A percentile compares a stretch with the other conserved stretches of the same genome.
Conservation (phyloP, 1,284 basidiomycete genomes). For the Tylopilus sp. region DNA sequence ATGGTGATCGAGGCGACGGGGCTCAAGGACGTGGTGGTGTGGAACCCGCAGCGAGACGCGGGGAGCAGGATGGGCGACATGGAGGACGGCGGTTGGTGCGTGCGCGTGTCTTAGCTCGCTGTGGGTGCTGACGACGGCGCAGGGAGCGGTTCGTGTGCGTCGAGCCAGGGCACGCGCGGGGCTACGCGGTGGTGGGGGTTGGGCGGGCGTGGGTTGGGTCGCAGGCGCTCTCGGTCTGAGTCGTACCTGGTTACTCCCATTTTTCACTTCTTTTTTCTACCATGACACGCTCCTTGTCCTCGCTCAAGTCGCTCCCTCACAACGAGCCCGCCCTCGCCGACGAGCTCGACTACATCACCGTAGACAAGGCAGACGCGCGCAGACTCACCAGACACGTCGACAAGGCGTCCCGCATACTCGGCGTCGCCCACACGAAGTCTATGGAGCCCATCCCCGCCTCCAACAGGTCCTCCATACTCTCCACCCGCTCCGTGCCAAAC, state of each 20-base stretch:
- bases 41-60: constrained; percentile 74
- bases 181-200: constrained; percentile 55
- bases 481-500: constrained; percentile 66
- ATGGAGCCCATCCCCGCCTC: constrained; percentile 80
- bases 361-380: constrained; percentile 23
- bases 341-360: constrained; percentile 68
- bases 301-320: constrained; percentile 4
- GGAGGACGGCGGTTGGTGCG: constrained; percentile 80
- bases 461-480: constrained; percentile 67
- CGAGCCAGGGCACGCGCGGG: constrained; percentile 78
- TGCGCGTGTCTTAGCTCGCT: not conserved
- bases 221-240: constrained; percentile 53
- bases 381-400: constrained; percentile 30
- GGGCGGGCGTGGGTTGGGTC: constrained; percentile 71
- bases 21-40: constrained; percentile 76
- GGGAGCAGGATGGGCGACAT: constrained; percentile 78
- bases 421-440: constrained; percentile 62
- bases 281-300: constrained; percentile 21
- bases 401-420: constrained; percentile 69
- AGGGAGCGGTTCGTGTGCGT: constrained; percentile 82
- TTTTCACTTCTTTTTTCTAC: not conserved
- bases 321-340: constrained; percentile 45
- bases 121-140: not conserved
- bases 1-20: constrained; percentile 55
- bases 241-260: no score